phyloP scores from a whole-genome alignment of 345 rosid genomes.

The Melaleuca quinquenervia region DNA sequence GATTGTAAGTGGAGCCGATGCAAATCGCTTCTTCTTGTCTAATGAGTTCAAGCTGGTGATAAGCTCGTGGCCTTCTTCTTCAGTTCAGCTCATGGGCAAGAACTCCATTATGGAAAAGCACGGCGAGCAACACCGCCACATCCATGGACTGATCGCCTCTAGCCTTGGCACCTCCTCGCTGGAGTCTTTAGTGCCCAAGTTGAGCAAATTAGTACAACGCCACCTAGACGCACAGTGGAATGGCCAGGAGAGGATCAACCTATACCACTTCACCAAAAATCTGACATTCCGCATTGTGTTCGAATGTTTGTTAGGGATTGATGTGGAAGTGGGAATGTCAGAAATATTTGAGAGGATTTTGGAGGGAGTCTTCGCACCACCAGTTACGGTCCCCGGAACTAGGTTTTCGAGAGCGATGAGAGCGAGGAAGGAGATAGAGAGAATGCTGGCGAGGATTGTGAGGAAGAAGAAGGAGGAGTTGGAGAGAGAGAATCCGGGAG shows the following conservation, averaged over 20 bases:
- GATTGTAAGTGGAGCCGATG: conserved; percentile 33
- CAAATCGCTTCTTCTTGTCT: too few relatives aligned
- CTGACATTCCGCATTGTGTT: conserved; percentile 31
- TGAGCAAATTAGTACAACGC: conserved; percentile 24
- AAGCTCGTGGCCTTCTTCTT: conserved; percentile 73
- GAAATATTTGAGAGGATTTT: conserved; percentile 47
- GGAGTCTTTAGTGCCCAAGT: conserved; percentile 40
- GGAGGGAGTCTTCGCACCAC: conserved; percentile 57
- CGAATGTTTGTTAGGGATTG: conserved; percentile 51
- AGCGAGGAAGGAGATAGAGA: conserved; percentile 47
- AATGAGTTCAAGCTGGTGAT: conserved; percentile 12
- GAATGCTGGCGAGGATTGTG: conserved; percentile 24
- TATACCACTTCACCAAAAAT: conserved; percentile 34
- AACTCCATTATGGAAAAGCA: conserved; percentile 61
- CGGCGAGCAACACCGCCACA: conserved; percentile 38
- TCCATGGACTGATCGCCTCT: conserved; percentile 38
- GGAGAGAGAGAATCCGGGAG: background rate
- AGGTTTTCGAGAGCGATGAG: conserved; percentile 47
- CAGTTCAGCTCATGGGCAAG: conserved; percentile 63
- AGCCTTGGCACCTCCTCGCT: conserved; percentile 27
- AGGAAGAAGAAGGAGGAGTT: conserved; percentile 20
- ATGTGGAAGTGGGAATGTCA: conserved; percentile 35
- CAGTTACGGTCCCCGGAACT: conserved; percentile 43
- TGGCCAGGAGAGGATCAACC: conserved; percentile 20
- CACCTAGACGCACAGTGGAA: conserved; percentile 44